Percentiles rank a stretch among this genome's conserved stretches.
phyloP scores from a whole-genome alignment of 2,329 filamentous ascomycete species.

The Xylaria hypoxylon region DNA sequence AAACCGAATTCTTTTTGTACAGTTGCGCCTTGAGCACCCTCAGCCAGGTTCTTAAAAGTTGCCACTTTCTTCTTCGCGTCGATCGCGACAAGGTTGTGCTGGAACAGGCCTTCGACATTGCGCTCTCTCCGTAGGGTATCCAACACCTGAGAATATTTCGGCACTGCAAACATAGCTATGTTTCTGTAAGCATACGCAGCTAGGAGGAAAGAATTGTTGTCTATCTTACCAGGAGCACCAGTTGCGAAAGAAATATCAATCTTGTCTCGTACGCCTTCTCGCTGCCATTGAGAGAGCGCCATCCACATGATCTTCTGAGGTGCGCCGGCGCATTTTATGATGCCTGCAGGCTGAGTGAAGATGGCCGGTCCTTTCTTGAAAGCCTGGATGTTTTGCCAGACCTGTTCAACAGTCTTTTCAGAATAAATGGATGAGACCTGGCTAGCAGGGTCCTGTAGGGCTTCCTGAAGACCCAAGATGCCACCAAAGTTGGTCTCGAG shows the following conservation, averaged over 20 bases:
- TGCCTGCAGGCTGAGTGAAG: constrained; percentile 55
- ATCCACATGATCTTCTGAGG: constrained; percentile 57
- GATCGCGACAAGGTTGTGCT: constrained; percentile 54
- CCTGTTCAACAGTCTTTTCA: constrained; percentile 52
- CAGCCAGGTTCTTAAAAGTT: constrained; percentile 53
- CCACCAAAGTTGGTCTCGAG: constrained; percentile 53
- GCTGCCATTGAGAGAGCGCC: constrained; percentile 54
- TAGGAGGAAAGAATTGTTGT: background rate
- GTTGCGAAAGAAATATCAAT: constrained; percentile 53
- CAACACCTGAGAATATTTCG: constrained; percentile 54
- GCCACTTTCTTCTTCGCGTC: constrained; percentile 52
- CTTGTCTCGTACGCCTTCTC: constrained; percentile 49
- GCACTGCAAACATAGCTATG: constrained; percentile 55
- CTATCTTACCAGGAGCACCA: constrained; percentile 46
- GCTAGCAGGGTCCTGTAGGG: constrained; percentile 50
- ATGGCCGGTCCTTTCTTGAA: constrained; percentile 53
- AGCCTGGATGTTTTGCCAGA: constrained; percentile 52
- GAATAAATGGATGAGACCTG: constrained; percentile 55
- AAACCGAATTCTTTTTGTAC: constrained; percentile 53
- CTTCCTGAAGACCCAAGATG: constrained; percentile 52
- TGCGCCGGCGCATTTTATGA: constrained; percentile 56
- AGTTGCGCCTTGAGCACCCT: constrained; percentile 46
- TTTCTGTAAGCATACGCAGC: constrained; percentile 31
- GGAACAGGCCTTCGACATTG: constrained; percentile 54
- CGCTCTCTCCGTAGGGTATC: constrained; percentile 52